Percentiles rank a stretch among this genome's conserved stretches.
Evolutionary conservation across 306 rosid genomes (phyloP).

Genomic region (Vigna angularis): DNA sequence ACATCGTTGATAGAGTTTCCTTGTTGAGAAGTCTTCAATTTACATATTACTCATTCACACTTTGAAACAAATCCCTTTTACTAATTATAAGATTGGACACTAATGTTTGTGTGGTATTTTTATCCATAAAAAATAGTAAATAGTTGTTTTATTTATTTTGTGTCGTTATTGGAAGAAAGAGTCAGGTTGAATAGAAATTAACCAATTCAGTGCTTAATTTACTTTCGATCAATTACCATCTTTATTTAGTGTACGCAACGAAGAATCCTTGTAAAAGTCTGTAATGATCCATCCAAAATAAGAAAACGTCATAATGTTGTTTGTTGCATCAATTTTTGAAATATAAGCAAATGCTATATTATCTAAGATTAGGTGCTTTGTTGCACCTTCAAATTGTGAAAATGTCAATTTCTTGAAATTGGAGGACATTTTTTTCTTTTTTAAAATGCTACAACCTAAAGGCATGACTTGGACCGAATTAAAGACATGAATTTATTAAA

Average conservation of each 20-base stretch:
- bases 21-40: neutral
- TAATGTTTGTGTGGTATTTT: neutral
- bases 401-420: constrained; percentile 31
- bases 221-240: neutral
- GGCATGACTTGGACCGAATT: constrained; percentile 5
- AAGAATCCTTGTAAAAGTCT: neutral
- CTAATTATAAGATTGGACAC: neutral
- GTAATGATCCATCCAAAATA: neutral
- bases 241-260: neutral
- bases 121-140: neutral
- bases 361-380: constrained; percentile 22
- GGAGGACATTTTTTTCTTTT: neutral
- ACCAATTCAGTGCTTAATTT: neutral
- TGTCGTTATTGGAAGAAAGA: neutral
- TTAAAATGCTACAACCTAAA: neutral
- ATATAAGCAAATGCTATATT: neutral
- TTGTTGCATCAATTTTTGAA: constrained; percentile 15
- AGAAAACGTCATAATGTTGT: neutral
- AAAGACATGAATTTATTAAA: neutral
- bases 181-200: neutral
- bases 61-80: constrained; percentile 10
- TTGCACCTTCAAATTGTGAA: constrained; percentile 29
- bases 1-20: constrained; percentile 12
- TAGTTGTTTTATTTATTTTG: neutral
- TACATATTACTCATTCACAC: neutral